Conservation (phyloP, 441 rosid genomes). For the Metrosideros polymorpha region DNA sequence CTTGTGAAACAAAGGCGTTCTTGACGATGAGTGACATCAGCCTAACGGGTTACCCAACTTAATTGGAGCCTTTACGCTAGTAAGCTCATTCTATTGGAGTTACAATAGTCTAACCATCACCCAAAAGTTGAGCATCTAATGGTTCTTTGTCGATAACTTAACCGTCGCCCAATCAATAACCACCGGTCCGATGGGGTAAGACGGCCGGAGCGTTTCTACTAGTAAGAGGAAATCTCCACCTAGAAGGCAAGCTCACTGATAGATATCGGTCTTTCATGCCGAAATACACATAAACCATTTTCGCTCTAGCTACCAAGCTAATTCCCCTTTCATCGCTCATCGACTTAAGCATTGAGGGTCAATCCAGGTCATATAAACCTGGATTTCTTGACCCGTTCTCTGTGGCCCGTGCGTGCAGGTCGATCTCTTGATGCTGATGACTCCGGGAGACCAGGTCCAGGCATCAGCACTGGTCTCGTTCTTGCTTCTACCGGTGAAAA, state of each 20-base stretch:
- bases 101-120: neutral
- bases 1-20: fast-evolving
- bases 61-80: neutral
- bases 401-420: too few relatives aligned
- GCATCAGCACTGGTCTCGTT: too few relatives aligned
- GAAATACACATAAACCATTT: too few relatives aligned
- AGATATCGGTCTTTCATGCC: too few relatives aligned
- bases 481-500: too few relatives aligned
- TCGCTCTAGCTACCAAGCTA: too few relatives aligned
- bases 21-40: neutral
- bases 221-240: neutral
- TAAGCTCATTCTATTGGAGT: neutral
- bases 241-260: constrained; percentile 52
- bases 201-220: neutral
- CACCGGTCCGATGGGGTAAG: fast-evolving
- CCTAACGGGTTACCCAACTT: neutral
- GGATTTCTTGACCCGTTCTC: too few relatives aligned
- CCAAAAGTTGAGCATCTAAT: neutral
- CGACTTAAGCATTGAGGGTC: too few relatives aligned
- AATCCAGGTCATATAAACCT: too few relatives aligned
- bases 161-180: neutral
- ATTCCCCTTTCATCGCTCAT: too few relatives aligned
- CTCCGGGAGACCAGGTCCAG: too few relatives aligned
- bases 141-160: neutral
- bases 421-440: too few relatives aligned